A percentile compares a stretch with the other conserved stretches of the same genome.
Conservation (phyloP, 2,329 filamentous ascomycete genomes). For the Neofusicoccum ribis region DNA sequence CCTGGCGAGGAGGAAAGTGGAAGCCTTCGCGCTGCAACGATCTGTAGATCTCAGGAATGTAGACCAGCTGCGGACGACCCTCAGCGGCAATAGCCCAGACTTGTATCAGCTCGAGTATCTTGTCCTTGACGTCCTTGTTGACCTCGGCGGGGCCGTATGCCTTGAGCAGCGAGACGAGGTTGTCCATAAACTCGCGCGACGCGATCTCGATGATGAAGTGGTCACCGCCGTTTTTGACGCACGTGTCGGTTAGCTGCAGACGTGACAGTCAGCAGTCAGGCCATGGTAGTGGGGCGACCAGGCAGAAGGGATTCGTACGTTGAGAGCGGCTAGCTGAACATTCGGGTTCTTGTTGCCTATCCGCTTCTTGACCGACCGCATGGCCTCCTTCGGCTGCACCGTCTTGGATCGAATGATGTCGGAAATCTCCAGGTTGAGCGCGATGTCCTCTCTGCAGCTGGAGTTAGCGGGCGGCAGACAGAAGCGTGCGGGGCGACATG, state of each 20-base stretch:
- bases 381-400: conserved; percentile 94
- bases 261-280: not conserved
- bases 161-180: conserved; percentile 85
- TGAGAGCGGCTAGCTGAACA: conserved; percentile 89
- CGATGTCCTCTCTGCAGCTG: conserved; percentile 78
- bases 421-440: conserved; percentile 96
- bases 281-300: not conserved
- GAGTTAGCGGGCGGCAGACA: conserved; percentile 18
- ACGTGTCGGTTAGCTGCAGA: conserved; percentile 84
- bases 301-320: conserved; percentile 56
- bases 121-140: conserved; percentile 81
- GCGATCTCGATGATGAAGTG: conserved; percentile 96
- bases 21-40: conserved; percentile 82
- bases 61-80: conserved; percentile 76
- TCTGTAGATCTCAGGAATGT: conserved; percentile 86
- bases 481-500: conserved; percentile 51
- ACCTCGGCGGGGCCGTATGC: conserved; percentile 71
- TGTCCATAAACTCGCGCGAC: conserved; percentile 97
- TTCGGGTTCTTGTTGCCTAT: conserved; percentile 98
- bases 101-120: conserved; percentile 92
- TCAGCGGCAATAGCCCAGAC: conserved; percentile 90
- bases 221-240: conserved; percentile 94
- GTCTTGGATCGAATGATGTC: conserved; percentile 97
- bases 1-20: conserved; percentile 81
- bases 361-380: conserved; percentile 90